A percentile compares a stretch with the other conserved stretches of the same genome.
Conservation (phyloP, 768 basidiomycete genomes). For the Lactarius indigo region DNA sequence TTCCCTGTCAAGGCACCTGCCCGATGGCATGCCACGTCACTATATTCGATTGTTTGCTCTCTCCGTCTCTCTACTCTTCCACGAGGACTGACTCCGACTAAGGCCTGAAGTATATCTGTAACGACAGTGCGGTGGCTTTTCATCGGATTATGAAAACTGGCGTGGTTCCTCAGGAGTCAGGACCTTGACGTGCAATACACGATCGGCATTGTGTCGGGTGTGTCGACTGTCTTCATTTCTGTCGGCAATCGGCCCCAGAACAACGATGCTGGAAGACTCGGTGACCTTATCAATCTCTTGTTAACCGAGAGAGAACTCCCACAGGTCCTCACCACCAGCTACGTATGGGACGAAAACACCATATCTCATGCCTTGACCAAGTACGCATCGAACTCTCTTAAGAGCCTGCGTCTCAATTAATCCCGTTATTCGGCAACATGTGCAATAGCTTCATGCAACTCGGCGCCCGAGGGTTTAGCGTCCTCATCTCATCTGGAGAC, state of each 20-base stretch:
- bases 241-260: too few relatives aligned
- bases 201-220: slow-evolving; percentile 25
- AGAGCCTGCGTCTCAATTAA: not conserved
- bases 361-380: too few relatives aligned
- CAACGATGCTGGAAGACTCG: slow-evolving; percentile 33
- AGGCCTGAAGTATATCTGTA: slow-evolving; percentile 9
- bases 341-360: too few relatives aligned
- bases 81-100: too few relatives aligned
- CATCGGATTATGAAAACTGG: not conserved
- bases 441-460: slow-evolving; percentile 38
- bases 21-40: too few relatives aligned
- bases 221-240: slow-evolving; percentile 33
- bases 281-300: slow-evolving; percentile 32
- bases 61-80: too few relatives aligned
- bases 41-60: too few relatives aligned
- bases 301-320: slow-evolving; percentile 19
- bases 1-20: too few relatives aligned
- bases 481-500: slow-evolving; percentile 40
- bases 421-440: slow-evolving; percentile 27
- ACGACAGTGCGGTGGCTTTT: too few relatives aligned
- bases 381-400: not conserved
- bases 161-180: slow-evolving; percentile 10
- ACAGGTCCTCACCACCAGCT: slow-evolving; percentile 5
- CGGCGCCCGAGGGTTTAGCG: slow-evolving; percentile 36
- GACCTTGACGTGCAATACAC: slow-evolving; percentile 30